These are phyloP conservation scores for Physcomitrellopsis africana DNA, from an alignment of 225 moss, liverwort and hornwort species.

Conservation along the genomic window DNA sequence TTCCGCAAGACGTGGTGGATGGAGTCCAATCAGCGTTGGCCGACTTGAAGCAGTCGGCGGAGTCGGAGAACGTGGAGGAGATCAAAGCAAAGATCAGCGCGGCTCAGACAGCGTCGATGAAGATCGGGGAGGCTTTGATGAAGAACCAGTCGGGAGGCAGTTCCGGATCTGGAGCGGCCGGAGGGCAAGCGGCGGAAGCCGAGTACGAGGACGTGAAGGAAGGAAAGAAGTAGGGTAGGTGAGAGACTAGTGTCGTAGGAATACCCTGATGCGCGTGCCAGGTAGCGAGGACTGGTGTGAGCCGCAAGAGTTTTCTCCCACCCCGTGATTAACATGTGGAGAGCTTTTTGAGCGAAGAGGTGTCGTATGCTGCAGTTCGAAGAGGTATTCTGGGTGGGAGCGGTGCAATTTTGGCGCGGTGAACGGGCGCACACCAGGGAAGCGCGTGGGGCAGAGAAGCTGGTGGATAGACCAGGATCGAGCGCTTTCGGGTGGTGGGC, in stretches of 20 bases:
- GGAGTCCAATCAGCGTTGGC: constrained; percentile 47
- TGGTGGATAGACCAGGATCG: too few relatives aligned
- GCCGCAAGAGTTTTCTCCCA: constrained; percentile 14
- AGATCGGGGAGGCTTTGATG: constrained; percentile 79
- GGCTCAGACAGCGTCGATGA: constrained; percentile 77
- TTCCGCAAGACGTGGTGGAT: constrained; percentile 73
- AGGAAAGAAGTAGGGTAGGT: constrained; percentile 62
- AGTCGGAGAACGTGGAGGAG: constrained; percentile 63
- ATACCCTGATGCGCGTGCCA: not conserved
- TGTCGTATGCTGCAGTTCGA: too few relatives aligned
- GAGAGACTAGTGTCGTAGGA: not conserved
- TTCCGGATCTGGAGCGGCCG: constrained; percentile 41
- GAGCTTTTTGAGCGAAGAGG: too few relatives aligned
- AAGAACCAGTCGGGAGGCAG: constrained; percentile 53
- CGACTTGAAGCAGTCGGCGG: constrained; percentile 68
- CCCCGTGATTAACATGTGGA: not conserved
- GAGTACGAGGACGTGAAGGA: constrained; percentile 84
- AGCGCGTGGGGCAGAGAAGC: too few relatives aligned
- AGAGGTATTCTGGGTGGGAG: too few relatives aligned
- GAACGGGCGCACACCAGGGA: too few relatives aligned
- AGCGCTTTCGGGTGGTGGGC: too few relatives aligned
- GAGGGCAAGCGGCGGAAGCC: constrained; percentile 78
- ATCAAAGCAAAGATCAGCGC: constrained; percentile 64
- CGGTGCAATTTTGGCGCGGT: too few relatives aligned
- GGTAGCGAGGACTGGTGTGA: not conserved